Base-by-base conservation (phyloP, 2,329 filamentous ascomycete genomes). In the Exophiala aquamarina region DNA sequence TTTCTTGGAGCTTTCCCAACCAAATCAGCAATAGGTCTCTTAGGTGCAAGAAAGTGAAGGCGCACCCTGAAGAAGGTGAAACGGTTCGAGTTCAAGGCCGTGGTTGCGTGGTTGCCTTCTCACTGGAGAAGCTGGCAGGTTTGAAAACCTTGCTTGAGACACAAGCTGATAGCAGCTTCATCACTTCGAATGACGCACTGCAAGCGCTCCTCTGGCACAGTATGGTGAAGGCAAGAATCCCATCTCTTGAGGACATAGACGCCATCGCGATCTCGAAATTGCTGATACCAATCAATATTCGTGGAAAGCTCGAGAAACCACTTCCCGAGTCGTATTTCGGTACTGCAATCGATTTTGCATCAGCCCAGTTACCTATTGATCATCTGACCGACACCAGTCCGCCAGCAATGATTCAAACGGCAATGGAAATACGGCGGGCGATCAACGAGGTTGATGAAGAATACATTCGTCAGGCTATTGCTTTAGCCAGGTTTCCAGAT, bases 341-440 rank as follows among this genome's bases (percentile, higher is more conserved):
- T 5, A 69, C 68, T 44, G 70, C 69, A 45, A 59, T 71, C 9
- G 67, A 66, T 33, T 70, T 66, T 48, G 59, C 67, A 2, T 59
- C 60, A 5, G 59, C 63, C 4, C 40, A 54, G 34, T 31, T 54
- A 14, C 46, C 52, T 20, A 49, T 65, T 36, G 46, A 56, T 6
- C 55, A 63, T 33, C 59, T 66, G 18, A 57, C 67, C 11, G 46
- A 50, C 3, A 23, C 13, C 9, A 37, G 37, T 36, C 31, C 15
- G 11, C 39, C 56, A n/a, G 29, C 55, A 8, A 44, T 71, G 6
- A 65, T 64, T 3, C 63, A 67, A 37, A 53, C 68, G 11, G 68
- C 69, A 1, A 42, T 63, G 14, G 45, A 56, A 18, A 61, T 70
- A 35, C 67, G 67, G n/a, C 56, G 62, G 35, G 61, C 61, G 1